A percentile compares a stretch with the other conserved stretches of the same genome.
Conservation (phyloP, 441 rosid genomes). For the Euphorbia corollata region DNA sequence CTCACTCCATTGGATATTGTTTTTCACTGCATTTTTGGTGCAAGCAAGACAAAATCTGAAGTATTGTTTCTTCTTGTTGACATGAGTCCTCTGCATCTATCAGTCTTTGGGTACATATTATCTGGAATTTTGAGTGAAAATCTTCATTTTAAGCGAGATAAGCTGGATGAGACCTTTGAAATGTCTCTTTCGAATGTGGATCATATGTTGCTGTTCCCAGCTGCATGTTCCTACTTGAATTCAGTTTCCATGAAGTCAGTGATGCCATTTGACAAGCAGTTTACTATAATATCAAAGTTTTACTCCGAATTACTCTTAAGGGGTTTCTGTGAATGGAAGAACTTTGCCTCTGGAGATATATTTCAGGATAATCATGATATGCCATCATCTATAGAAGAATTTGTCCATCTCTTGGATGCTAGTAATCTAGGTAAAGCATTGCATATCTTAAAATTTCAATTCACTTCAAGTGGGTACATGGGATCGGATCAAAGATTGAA, state of each 20-base stretch:
- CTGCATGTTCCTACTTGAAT: conserved; percentile 50
- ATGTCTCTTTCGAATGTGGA: conserved; percentile 48
- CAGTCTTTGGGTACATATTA: conserved; percentile 54
- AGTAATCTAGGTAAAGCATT: conserved; percentile 76
- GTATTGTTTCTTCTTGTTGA: conserved; percentile 59
- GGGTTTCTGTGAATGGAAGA: conserved; percentile 54
- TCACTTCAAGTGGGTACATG: conserved; percentile 41
- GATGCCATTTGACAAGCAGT: conserved; percentile 34
- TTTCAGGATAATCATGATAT: conserved; percentile 58
- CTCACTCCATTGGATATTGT: conserved; percentile 59
- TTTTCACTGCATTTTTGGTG: conserved; percentile 45
- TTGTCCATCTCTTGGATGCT: conserved; percentile 44
- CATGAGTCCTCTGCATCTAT: conserved; percentile 63
- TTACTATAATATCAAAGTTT: conserved; percentile 40
- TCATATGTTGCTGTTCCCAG: conserved; percentile 63
- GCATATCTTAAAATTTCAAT: conserved; percentile 51
- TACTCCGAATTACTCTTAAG: conserved; percentile 52
- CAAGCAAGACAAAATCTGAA: conserved; percentile 53
- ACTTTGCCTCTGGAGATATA: conserved; percentile 45
- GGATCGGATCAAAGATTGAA: conserved; percentile 41
- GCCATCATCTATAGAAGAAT: conserved; percentile 45
- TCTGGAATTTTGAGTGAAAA: conserved; percentile 30
- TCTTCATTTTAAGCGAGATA: conserved; percentile 16
- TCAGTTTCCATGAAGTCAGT: conserved; percentile 38
- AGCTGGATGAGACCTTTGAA: conserved; percentile 20